These are phyloP conservation scores for Pythium aquatile DNA, from an alignment of 352 stramenopile species.

Conservation along the genomic window DNA sequence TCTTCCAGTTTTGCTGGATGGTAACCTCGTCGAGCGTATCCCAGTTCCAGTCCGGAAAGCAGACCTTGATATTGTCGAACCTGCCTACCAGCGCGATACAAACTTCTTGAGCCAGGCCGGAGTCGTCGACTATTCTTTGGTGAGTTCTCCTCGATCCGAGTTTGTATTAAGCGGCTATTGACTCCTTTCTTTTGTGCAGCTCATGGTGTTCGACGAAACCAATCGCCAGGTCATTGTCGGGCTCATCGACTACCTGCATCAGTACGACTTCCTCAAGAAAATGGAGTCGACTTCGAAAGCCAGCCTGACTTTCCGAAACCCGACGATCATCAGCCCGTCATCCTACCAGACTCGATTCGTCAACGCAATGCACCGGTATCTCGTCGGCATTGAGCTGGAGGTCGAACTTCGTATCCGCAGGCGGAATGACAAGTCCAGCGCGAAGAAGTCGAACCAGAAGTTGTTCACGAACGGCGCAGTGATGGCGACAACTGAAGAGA, in stretches of 20 bases:
- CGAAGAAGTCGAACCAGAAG: constrained; percentile 4
- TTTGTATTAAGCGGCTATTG: neutral
- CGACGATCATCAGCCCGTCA: constrained; percentile 80
- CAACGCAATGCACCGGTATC: constrained; percentile 80
- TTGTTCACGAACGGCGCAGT: neutral
- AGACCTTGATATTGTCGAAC: constrained; percentile 59
- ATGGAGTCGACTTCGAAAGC: constrained; percentile 89
- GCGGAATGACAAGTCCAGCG: constrained; percentile 21
- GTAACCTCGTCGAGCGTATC: constrained; percentile 78
- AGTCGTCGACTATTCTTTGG: constrained; percentile 86
- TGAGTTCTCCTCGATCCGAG: constrained; percentile 29
- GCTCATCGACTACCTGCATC: constrained; percentile 86
- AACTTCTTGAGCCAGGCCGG: constrained; percentile 66
- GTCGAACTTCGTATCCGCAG: constrained; percentile 70
- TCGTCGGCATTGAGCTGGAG: constrained; percentile 77
- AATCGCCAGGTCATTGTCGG: constrained; percentile 70
- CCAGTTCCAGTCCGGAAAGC: constrained; percentile 69
- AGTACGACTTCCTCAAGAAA: constrained; percentile 89
- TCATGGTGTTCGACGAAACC: constrained; percentile 82
- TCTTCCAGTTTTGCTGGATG: constrained; percentile 75
- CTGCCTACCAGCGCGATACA: constrained; percentile 77
- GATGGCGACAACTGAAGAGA: neutral
- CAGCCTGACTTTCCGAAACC: constrained; percentile 77
- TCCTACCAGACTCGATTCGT: constrained; percentile 81
- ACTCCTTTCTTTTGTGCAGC: constrained; percentile 23